Evolutionary conservation across 2,329 filamentous ascomycete species (phyloP).

Genomic region (Alternaria brassicae): DNA sequence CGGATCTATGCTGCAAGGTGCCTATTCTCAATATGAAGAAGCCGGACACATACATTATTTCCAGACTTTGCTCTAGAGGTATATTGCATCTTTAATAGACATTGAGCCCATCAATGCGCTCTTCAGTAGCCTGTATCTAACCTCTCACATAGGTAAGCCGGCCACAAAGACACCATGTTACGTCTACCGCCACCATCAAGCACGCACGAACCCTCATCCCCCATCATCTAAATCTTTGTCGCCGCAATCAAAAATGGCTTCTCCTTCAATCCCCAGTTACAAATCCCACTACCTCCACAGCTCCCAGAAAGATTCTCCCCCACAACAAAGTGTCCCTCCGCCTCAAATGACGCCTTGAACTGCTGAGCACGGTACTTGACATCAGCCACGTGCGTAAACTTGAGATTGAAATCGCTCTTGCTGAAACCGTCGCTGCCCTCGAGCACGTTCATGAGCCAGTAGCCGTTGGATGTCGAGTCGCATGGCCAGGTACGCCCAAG

Average conservation of each 20-base stretch:
- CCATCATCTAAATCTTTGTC: not conserved
- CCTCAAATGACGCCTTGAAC: slow-evolving; percentile 26
- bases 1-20: not conserved
- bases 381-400: slow-evolving; percentile 32
- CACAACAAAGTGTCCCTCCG: slow-evolving; percentile 23
- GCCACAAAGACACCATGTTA: not conserved
- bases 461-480: slow-evolving; percentile 26
- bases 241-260: slow-evolving; percentile 4
- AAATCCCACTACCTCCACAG: slow-evolving; percentile 33
- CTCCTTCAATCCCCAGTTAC: slow-evolving; percentile 16
- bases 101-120: not conserved
- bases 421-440: slow-evolving; percentile 17
- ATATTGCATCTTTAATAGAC: not conserved
- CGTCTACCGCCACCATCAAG: not conserved
- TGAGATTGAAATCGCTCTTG: slow-evolving; percentile 28
- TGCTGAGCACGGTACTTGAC: slow-evolving; percentile 14
- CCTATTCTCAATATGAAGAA: not conserved
- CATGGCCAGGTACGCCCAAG: slow-evolving; percentile 37
- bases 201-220: not conserved
- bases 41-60: fast-evolving
- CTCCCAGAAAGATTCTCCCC: slow-evolving; percentile 22
- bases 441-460: slow-evolving; percentile 34
- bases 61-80: fast-evolving
- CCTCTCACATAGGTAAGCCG: not conserved
- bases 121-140: not conserved